These are phyloP conservation scores for Parafenestella ontariensis DNA, from an alignment of 2,329 filamentous ascomycete genomes.

Conservation along the genomic window DNA sequence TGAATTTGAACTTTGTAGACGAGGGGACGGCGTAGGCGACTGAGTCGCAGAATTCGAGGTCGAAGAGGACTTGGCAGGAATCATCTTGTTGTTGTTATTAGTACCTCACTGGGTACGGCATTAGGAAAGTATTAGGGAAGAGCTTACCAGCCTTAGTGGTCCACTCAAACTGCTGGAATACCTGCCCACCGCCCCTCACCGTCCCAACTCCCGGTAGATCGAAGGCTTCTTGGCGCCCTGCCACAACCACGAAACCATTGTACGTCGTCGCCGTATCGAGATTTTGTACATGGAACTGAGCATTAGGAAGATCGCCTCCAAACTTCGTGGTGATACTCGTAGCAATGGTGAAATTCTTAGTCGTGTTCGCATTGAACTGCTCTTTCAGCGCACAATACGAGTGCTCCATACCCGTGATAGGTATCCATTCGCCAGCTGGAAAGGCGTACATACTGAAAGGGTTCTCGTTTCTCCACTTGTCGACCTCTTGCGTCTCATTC, in stretches of 20 bases:
- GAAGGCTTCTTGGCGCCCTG: conserved; percentile 61
- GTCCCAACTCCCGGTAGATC: conserved; percentile 49
- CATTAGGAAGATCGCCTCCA: conserved; percentile 69
- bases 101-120: not conserved
- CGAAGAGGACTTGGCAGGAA: conserved; percentile 85
- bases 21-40: conserved; percentile 91
- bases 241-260: conserved; percentile 72
- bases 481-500: conserved; percentile 56
- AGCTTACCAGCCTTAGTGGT: conserved; percentile 77
- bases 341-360: conserved; percentile 61
- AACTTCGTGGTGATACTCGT: conserved; percentile 74
- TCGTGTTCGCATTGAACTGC: conserved; percentile 69
- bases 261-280: conserved; percentile 78
- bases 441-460: conserved; percentile 80
- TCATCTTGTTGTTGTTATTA: conserved; percentile 59
- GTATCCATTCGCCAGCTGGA: conserved; percentile 62
- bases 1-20: conserved; percentile 70
- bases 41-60: conserved; percentile 87
- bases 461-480: conserved; percentile 62
- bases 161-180: conserved; percentile 77
- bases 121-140: not conserved
- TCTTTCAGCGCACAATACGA: conserved; percentile 83
- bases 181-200: conserved; percentile 75
- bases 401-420: conserved; percentile 71
- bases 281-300: conserved; percentile 84